These are phyloP conservation scores for Triglochin maritima DNA, from an alignment of 106 monocot genomes.

Conservation along the genomic window DNA sequence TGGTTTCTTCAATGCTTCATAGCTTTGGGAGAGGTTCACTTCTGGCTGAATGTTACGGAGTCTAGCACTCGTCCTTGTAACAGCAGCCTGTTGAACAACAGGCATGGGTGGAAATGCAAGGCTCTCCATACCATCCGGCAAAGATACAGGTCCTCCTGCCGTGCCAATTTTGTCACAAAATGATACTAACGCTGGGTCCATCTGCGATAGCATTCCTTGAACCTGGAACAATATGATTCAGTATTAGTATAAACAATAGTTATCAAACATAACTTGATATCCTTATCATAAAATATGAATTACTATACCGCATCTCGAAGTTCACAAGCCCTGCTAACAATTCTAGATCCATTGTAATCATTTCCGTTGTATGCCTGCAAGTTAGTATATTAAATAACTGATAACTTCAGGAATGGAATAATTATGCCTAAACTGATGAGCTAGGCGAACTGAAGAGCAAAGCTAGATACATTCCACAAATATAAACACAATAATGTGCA, in stretches of 20 bases:
- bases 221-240: conserved; percentile 37
- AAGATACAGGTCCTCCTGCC: conserved; percentile 61
- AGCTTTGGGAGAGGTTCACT: conserved; percentile 67
- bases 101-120: conserved; percentile 37
- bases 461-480: neutral
- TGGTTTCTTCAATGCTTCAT: conserved; percentile 62
- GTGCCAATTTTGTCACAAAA: conserved; percentile 89
- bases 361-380: conserved; percentile 85
- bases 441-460: neutral
- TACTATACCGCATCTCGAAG: conserved; percentile 81
- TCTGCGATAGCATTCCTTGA: conserved; percentile 93
- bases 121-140: conserved; percentile 37
- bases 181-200: conserved; percentile 82
- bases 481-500: neutral
- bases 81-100: conserved; percentile 60
- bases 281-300: too few species aligned
- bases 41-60: conserved; percentile 87
- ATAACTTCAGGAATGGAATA: neutral
- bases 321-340: conserved; percentile 93
- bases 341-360: conserved; percentile 83
- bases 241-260: neutral
- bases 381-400: neutral
- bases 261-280: too few species aligned
- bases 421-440: too few species aligned
- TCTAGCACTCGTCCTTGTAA: conserved; percentile 77